Evolutionary conservation across 768 basidiomycete species (phyloP).

Genomic region (Cyclocybe aegerita): DNA sequence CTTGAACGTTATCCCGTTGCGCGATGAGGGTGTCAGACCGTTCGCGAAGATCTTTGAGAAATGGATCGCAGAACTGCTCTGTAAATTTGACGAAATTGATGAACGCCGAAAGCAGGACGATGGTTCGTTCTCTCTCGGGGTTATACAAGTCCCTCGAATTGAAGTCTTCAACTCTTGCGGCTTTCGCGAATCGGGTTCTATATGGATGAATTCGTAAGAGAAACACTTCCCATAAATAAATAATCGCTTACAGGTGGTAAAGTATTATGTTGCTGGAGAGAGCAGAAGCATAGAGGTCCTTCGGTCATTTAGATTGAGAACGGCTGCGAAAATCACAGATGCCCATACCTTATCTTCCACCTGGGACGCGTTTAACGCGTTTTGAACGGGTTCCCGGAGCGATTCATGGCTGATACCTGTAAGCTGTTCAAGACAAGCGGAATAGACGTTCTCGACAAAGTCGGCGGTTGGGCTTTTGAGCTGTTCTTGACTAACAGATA

Average conservation of each 20-base stretch:
- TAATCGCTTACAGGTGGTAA: conserved; percentile 59
- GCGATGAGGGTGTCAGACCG: conserved; percentile 54
- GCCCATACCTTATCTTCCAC: conserved; percentile 51
- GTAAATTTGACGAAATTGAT: conserved; percentile 94
- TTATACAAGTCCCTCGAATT: conserved; percentile 68
- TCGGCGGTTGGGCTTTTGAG: conserved; percentile 66
- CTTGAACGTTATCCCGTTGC: conserved; percentile 59
- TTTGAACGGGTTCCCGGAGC: conserved; percentile 59
- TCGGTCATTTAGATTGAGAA: not conserved
- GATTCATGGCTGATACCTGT: conserved; percentile 59
- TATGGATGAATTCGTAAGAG: not conserved
- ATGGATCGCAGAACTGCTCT: conserved; percentile 63
- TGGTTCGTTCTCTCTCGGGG: conserved; percentile 75
- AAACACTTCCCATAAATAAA: not conserved
- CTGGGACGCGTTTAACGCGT: conserved; percentile 48
- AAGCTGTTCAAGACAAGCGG: conserved; percentile 70
- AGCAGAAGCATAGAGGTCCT: conserved; percentile 69
- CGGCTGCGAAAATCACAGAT: not conserved
- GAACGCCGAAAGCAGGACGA: conserved; percentile 78
- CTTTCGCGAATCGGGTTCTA: conserved; percentile 69
- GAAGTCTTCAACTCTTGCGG: conserved; percentile 78
- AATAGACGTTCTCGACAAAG: conserved; percentile 70
- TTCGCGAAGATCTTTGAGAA: conserved; percentile 61
- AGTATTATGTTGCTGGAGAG: conserved; percentile 64
- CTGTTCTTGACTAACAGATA: conserved; percentile 65